phyloP scores from a whole-genome alignment of 331 rosid genomes.

The Stylosanthes scabra region DNA sequence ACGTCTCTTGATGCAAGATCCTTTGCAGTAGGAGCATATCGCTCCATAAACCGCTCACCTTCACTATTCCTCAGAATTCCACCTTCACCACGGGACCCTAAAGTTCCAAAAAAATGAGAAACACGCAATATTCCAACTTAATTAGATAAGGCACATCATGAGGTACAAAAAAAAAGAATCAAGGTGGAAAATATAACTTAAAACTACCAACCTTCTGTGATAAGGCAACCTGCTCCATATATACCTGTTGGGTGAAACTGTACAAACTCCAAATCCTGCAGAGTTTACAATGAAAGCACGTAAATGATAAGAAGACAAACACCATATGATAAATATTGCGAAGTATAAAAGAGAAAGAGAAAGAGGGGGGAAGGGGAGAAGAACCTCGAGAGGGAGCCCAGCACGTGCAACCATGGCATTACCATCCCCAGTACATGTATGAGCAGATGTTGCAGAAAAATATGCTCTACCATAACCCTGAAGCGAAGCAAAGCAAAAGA shows the following conservation, averaged over 20 bases:
- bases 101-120: slow-evolving; percentile 40
- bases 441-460: slow-evolving; percentile 95
- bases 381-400: slow-evolving; percentile 89
- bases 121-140: slow-evolving; percentile 31
- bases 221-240: slow-evolving; percentile 98
- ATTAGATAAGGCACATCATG: slow-evolving; percentile 8
- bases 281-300: slow-evolving; percentile 26
- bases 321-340: slow-evolving; percentile 28
- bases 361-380: slow-evolving; percentile 70
- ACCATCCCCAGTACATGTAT: slow-evolving; percentile 99
- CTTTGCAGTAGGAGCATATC: slow-evolving; percentile 98
- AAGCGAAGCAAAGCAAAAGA: slow-evolving; percentile 33
- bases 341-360: slow-evolving; percentile 26
- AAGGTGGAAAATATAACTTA: slow-evolving; percentile 14
- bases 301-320: slow-evolving; percentile 23
- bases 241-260: slow-evolving; percentile 99
- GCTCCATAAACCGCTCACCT: slow-evolving; percentile 99
- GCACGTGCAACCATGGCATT: slow-evolving; percentile 98
- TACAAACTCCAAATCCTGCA: slow-evolving; percentile 95
- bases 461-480: slow-evolving; percentile 98
- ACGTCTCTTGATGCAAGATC: slow-evolving; percentile 99
- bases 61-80: slow-evolving; percentile 96
- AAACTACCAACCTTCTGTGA: slow-evolving; percentile 80
- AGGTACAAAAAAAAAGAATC: slow-evolving; percentile 31
- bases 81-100: slow-evolving; percentile 99